phyloP scores from a whole-genome alignment of 2,329 filamentous ascomycete genomes.

The Metarhizium brunneum region DNA sequence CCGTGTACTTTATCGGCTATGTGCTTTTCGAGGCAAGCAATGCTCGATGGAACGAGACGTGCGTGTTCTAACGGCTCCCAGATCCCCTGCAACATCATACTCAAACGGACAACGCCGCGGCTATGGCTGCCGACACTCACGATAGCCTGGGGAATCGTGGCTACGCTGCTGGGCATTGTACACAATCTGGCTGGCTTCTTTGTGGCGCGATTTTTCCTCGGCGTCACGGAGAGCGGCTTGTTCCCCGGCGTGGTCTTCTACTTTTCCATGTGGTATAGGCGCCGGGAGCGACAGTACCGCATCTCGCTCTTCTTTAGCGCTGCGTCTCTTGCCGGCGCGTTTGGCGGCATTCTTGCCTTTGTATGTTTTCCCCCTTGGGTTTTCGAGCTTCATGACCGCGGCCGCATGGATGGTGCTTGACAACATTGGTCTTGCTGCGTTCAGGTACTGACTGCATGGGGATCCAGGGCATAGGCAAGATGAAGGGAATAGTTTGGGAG shows the following conservation, averaged over 20 bases:
- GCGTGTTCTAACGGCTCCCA: conserved; percentile 12
- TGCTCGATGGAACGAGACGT: conserved; percentile 16
- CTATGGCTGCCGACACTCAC: conserved; percentile 51
- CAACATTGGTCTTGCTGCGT: not conserved
- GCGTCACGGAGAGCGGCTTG: conserved; percentile 42
- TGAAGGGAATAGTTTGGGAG: conserved; percentile 37
- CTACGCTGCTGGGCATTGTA: conserved; percentile 39
- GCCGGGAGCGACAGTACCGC: conserved; percentile 43
- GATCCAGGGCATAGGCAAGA: conserved; percentile 40
- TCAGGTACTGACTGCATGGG: not conserved
- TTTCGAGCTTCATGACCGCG: not conserved
- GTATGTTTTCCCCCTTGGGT: conserved; percentile 14
- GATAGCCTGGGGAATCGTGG: conserved; percentile 44
- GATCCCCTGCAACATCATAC: conserved; percentile 53
- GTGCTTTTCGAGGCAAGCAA: conserved; percentile 18
- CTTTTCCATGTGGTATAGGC: conserved; percentile 46
- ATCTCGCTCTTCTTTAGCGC: conserved; percentile 48
- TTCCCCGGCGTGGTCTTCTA: conserved; percentile 43
- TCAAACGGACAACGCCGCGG: conserved; percentile 49
- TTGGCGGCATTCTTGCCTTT: conserved; percentile 47
- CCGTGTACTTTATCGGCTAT: conserved; percentile 15
- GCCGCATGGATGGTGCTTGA: not conserved
- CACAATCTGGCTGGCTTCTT: conserved; percentile 42
- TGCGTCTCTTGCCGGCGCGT: conserved; percentile 45
- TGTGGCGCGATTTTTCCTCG: conserved; percentile 44